Evolutionary conservation across 2,329 filamentous ascomycete genomes (phyloP).

Genomic region (Ascosphaera aggregata): DNA sequence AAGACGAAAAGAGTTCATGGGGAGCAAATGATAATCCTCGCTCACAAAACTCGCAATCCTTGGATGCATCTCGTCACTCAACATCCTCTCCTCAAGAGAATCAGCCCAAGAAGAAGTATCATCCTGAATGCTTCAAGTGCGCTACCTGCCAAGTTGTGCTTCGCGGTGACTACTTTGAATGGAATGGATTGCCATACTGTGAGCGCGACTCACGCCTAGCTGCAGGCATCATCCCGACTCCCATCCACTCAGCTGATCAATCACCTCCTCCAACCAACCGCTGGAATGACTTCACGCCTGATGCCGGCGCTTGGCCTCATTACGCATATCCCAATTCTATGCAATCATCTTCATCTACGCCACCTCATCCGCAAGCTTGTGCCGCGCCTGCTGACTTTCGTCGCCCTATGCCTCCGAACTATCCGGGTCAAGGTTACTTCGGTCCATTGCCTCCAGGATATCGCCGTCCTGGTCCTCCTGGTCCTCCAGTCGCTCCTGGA

Average conservation of each 20-base stretch:
- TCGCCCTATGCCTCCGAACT: not conserved
- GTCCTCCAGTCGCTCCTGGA: not conserved
- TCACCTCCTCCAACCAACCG: not conserved
- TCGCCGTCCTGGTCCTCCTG: not conserved
- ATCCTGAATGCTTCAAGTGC: slow-evolving; percentile 70
- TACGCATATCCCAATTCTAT: not conserved
- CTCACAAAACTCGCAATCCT: not conserved
- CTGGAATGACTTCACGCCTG: not conserved
- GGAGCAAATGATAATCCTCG: not conserved
- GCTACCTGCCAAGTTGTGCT: slow-evolving; percentile 46
- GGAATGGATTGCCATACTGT: slow-evolving; percentile 58
- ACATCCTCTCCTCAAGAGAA: not conserved
- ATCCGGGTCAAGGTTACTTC: not conserved
- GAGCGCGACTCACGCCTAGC: slow-evolving; percentile 57
- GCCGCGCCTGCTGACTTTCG: not conserved
- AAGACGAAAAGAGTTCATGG: slow-evolving; percentile 9
- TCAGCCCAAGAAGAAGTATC: slow-evolving; percentile 49
- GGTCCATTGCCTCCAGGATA: not conserved
- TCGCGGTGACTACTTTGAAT: slow-evolving; percentile 74
- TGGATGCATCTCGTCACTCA: not conserved
- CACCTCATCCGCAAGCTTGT: not conserved
- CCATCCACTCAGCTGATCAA: not conserved
- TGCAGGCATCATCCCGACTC: slow-evolving; percentile 7
- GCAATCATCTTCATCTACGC: not conserved
- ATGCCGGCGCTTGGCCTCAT: not conserved